Conservation (phyloP, 176 grass and related monocot species). For the Aegilops longissima region DNA sequence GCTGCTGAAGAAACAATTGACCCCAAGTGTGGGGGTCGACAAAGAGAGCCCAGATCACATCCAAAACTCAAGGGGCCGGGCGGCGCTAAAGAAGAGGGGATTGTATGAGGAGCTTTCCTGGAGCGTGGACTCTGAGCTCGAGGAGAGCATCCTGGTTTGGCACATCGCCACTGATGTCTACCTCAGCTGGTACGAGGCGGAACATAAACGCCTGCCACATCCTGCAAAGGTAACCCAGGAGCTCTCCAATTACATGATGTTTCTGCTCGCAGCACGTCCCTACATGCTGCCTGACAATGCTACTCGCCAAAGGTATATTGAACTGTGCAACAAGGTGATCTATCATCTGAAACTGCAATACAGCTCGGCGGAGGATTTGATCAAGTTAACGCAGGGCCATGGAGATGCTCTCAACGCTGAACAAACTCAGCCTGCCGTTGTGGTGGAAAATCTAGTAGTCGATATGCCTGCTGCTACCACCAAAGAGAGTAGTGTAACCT, state of each 20-base stretch:
- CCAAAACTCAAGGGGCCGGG: neutral
- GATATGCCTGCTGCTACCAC: no score
- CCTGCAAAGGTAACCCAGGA: neutral
- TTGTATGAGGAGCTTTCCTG: neutral
- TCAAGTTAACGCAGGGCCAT: neutral
- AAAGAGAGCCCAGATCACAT: neutral
- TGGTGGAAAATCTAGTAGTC: no score
- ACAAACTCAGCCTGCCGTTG: no score
- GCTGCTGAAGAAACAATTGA: neutral
- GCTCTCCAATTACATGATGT: neutral
- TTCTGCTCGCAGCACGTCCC: neutral
- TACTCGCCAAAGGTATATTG: no score
- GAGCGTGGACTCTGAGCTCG: neutral
- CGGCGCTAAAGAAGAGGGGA: neutral
- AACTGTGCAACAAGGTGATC: neutral
- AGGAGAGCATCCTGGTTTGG: neutral
- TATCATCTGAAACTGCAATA: neutral
- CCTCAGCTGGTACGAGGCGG: neutral
- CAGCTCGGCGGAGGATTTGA: neutral
- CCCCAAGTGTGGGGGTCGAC: neutral
- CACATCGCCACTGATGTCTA: slow-evolving; percentile 12
- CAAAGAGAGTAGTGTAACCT: neutral
- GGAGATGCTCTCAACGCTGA: neutral
- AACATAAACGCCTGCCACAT: no score
- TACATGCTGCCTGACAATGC: neutral